Conservation (phyloP, 176 grass and related monocot species). For the Metroxylon sagu region DNA sequence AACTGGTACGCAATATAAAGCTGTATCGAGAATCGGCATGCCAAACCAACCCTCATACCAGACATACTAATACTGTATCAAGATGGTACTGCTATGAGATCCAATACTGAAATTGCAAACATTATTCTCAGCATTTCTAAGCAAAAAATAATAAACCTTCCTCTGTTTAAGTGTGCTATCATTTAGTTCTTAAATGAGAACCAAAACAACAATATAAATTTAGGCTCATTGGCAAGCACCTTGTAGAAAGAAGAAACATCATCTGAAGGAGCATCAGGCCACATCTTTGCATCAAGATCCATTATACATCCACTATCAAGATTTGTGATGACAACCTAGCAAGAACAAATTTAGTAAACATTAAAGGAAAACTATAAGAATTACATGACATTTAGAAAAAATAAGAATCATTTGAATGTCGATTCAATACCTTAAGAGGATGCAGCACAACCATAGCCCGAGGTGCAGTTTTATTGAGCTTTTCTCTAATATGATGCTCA, state of each 20-base stretch:
- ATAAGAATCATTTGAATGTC: conserved; percentile 1
- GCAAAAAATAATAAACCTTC: no score
- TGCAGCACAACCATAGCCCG: conserved; percentile 79
- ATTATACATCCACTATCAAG: conserved; percentile 63
- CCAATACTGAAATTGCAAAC: no score
- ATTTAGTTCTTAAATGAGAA: no score
- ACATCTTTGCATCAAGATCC: conserved; percentile 91
- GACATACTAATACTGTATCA: no score
- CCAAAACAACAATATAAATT: no score
- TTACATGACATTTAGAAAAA: conserved; percentile 6
- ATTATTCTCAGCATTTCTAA: no score
- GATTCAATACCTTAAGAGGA: conserved; percentile 73
- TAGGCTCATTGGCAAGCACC: conserved; percentile 32
- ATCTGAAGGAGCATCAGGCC: conserved; percentile 92
- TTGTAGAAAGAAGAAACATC: conserved; percentile 82
- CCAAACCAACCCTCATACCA: no score
- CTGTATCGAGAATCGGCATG: no score
- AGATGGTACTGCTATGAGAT: no score
- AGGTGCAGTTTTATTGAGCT: conserved; percentile 80
- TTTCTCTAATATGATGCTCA: conserved; percentile 91
- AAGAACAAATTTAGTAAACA: neutral
- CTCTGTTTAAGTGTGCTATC: no score
- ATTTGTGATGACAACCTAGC: conserved; percentile 91
- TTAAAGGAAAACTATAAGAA: conserved; percentile 1
- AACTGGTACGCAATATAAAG: no score